These are phyloP conservation scores for Parasarocladium wereldwijsianum DNA, from an alignment of 2,329 filamentous ascomycete species.

Conservation along the genomic window DNA sequence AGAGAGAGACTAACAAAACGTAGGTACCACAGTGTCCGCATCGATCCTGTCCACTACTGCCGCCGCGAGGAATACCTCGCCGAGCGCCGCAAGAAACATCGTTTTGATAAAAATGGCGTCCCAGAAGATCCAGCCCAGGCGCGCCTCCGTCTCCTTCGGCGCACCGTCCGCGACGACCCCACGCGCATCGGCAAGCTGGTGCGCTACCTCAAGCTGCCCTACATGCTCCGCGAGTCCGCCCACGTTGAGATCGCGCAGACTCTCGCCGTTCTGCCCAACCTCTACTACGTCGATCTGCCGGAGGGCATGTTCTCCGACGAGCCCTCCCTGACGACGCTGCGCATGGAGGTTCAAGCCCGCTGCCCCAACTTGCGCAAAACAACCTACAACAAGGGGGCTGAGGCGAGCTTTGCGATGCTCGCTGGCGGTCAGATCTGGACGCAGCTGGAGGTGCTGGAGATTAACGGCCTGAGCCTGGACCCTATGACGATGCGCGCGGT, in stretches of 20 bases:
- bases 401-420: constrained; percentile 60
- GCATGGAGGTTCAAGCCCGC: constrained; percentile 69
- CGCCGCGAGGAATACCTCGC: constrained; percentile 69
- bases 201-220: constrained; percentile 73
- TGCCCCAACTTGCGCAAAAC: constrained; percentile 81
- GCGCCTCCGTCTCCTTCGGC: constrained; percentile 64
- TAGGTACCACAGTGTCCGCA: constrained; percentile 79
- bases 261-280: constrained; percentile 69
- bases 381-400: constrained; percentile 66
- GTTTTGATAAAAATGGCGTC: constrained; percentile 63
- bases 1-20: neutral
- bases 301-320: constrained; percentile 80
- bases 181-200: constrained; percentile 55
- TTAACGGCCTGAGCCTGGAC: constrained; percentile 54
- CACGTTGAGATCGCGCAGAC: constrained; percentile 75
- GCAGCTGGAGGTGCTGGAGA: constrained; percentile 57
- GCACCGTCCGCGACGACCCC: constrained; percentile 67
- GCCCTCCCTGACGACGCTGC: constrained; percentile 55
- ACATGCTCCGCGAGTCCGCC: constrained; percentile 83
- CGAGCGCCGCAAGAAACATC: constrained; percentile 58
- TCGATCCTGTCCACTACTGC: constrained; percentile 92
- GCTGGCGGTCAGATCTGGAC: constrained; percentile 52
- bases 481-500: constrained; percentile 56
- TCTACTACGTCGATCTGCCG: constrained; percentile 82
- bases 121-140: constrained; percentile 66